Evolutionary conservation across 164 flowering plant species (phyloP).

Genomic region (Dillenia turbinata): DNA sequence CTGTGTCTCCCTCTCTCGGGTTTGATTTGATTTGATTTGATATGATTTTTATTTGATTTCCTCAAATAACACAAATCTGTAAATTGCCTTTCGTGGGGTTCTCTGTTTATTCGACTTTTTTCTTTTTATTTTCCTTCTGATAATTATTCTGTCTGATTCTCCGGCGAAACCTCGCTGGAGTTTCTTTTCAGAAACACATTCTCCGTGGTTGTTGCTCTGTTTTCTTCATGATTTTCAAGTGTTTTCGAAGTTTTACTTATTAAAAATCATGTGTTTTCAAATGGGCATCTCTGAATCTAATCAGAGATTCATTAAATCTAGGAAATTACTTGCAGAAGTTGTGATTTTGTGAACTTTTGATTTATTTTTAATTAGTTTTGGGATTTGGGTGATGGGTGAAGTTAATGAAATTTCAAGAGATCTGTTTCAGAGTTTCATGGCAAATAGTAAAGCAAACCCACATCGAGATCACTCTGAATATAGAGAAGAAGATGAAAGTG

Average conservation of each 20-base stretch:
- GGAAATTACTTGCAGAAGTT: background rate
- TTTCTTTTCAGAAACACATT: background rate
- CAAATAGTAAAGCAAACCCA: constrained; percentile 8
- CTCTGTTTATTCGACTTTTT: no score
- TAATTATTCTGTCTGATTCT: background rate
- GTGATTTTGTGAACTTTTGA: no score
- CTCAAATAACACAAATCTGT: no score
- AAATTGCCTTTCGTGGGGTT: no score
- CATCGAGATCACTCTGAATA: background rate
- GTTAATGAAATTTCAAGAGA: constrained; percentile 52
- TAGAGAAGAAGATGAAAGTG: constrained; percentile 19
- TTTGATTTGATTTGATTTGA: no score
- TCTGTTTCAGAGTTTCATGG: constrained; percentile 61
- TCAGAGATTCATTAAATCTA: background rate
- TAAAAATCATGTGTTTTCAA: background rate
- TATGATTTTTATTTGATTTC: no score
- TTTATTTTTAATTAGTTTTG: background rate
- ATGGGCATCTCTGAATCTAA: background rate
- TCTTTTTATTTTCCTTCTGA: no score
- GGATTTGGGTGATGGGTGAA: constrained; percentile 19
- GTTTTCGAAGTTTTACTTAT: background rate
- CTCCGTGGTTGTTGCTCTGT: background rate
- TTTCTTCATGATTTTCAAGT: background rate
- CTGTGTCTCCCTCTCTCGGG: no score
- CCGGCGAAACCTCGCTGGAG: background rate